Percentiles rank a stretch among this genome's conserved stretches.
Conservation (phyloP, 148 eudicot species). For the Camellia granthamiana region DNA sequence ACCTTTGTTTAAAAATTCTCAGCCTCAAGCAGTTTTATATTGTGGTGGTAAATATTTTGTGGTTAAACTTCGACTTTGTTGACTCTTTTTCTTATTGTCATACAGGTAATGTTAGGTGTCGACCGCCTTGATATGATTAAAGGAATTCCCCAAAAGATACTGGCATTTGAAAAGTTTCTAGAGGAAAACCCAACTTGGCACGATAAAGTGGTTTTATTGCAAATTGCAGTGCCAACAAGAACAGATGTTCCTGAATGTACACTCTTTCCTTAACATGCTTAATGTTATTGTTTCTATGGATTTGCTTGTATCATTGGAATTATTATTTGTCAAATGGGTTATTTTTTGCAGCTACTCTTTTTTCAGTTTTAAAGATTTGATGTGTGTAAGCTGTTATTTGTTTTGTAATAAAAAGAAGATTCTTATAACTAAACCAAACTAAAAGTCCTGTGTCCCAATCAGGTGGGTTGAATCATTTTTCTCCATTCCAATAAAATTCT, state of each 20-base stretch:
- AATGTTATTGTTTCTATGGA: constrained; percentile 1
- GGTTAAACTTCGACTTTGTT: constrained; percentile 4
- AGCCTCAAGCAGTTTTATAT: not conserved
- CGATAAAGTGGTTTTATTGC: constrained; percentile 90
- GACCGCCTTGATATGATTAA: constrained; percentile 99
- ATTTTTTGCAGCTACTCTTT: not conserved
- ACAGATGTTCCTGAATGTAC: constrained; percentile 98
- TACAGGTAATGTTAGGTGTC: constrained; percentile 94
- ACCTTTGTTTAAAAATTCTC: not conserved
- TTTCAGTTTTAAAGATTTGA: not conserved
- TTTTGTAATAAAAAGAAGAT: not conserved
- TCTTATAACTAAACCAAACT: too few relatives aligned
- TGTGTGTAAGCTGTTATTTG: not conserved
- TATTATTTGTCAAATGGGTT: not conserved
- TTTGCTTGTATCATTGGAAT: not conserved
- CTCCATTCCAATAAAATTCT: too few relatives aligned
- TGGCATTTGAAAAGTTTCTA: constrained; percentile 93
- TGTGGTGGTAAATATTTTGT: constrained; percentile 2
- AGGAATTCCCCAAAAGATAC: constrained; percentile 96
- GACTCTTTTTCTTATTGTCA: not conserved
- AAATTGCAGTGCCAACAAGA: constrained; percentile 98
- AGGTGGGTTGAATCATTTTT: too few relatives aligned
- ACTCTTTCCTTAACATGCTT: constrained; percentile 19
- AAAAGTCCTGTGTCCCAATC: too few relatives aligned
- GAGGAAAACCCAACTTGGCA: constrained; percentile 82